A percentile compares a stretch with the other conserved stretches of the same genome.
Conservation (phyloP, 169 alveolate species). For the Pseudocohnilembus persalinus region DNA sequence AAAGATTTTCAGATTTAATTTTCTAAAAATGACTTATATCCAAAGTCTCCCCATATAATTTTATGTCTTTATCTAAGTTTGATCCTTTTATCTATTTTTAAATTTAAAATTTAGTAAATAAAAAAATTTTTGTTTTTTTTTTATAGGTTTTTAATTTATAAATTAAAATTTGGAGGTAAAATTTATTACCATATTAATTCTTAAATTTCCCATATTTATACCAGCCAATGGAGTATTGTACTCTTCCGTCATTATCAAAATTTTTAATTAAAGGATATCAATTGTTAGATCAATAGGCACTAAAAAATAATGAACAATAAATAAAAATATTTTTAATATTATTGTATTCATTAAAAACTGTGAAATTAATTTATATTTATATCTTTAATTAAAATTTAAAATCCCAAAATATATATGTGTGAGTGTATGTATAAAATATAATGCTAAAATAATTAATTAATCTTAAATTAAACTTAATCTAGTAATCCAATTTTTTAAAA, state of each 20-base stretch:
- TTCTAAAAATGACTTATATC: neutral
- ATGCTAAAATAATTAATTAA: too few relatives aligned
- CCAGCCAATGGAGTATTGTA: neutral
- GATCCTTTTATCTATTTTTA: neutral
- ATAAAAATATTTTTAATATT: neutral
- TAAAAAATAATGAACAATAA: neutral
- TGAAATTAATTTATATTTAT: neutral
- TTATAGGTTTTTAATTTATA: too few relatives aligned
- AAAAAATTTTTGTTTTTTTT: too few relatives aligned
- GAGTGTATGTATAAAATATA: too few relatives aligned
- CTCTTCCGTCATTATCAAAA: neutral
- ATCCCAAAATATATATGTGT: neutral
- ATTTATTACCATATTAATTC: neutral
- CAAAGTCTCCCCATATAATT: neutral
- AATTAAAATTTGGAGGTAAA: neutral
- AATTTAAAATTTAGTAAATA: too few relatives aligned
- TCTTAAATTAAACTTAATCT: too few relatives aligned
- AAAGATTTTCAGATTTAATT: neutral
- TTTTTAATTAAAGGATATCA: neutral
- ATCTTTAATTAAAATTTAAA: neutral
- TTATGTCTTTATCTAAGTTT: too few relatives aligned
- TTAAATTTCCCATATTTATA: neutral
- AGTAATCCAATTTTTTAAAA: too few relatives aligned
- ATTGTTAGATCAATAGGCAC: conserved; percentile 12
- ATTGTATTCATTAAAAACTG: neutral